phyloP scores from a whole-genome alignment of 345 rosid species.

The Citrus reticulata region DNA sequence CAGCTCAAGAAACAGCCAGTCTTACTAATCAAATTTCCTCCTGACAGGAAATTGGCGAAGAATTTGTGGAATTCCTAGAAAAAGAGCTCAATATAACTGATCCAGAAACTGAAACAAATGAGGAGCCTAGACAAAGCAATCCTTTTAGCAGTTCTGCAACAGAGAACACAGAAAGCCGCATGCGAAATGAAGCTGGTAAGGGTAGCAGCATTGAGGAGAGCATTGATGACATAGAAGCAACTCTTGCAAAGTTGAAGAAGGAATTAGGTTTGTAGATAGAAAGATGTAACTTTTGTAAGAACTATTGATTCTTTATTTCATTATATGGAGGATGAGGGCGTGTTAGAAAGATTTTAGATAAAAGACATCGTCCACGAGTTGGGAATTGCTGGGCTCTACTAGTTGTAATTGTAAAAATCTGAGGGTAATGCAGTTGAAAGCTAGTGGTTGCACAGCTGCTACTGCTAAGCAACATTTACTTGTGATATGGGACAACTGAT shows the following conservation, averaged over 20 bases:
- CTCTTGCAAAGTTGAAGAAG: constrained; percentile 75
- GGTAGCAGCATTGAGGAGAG: constrained; percentile 60
- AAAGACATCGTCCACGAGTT: not conserved
- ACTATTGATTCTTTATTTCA: not conserved
- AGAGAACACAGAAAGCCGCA: constrained; percentile 25
- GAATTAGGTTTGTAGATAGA: constrained; percentile 67
- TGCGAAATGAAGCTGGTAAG: constrained; percentile 27
- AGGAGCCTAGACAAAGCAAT: constrained; percentile 17
- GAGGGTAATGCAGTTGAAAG: not conserved
- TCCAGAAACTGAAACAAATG: constrained; percentile 29
- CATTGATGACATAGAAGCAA: constrained; percentile 89
- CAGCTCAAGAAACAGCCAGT: not conserved
- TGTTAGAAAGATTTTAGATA: not conserved
- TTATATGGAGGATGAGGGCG: not conserved
- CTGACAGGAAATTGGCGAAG: constrained; percentile 84
- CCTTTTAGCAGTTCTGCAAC: constrained; percentile 22
- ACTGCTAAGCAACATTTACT: not conserved
- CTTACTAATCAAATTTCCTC: not conserved
- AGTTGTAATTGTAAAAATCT: not conserved
- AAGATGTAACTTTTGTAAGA: not conserved
- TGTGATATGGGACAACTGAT: not conserved
- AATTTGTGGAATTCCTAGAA: constrained; percentile 87
- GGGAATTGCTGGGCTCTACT: not conserved
- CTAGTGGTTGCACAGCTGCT: not conserved
- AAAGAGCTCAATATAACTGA: constrained; percentile 80